phyloP scores from a whole-genome alignment of 768 basidiomycete species.

The Lactarius hengduanensis region DNA sequence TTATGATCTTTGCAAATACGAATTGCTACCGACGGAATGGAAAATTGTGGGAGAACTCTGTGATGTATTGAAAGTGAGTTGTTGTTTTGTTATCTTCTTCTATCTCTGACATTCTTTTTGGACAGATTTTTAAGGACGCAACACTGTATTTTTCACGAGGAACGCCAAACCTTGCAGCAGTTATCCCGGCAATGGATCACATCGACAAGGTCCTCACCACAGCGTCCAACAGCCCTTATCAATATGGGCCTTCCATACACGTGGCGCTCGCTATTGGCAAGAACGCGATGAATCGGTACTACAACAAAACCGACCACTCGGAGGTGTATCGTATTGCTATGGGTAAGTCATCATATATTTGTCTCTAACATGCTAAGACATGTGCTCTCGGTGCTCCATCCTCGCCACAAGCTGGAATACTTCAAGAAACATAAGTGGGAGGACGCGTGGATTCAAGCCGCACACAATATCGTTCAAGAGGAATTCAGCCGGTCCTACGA shows the following conservation, averaged over 20 bases:
- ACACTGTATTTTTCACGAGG: conserved; percentile 32
- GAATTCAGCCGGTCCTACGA: too few species aligned
- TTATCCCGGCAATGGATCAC: conserved; percentile 43
- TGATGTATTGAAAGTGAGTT: too few species aligned
- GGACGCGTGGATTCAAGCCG: too few species aligned
- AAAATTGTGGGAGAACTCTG: too few species aligned
- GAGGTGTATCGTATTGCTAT: conserved; percentile 9
- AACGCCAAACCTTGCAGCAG: conserved; percentile 33
- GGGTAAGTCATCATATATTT: not conserved
- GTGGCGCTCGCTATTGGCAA: not conserved
- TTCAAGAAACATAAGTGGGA: too few species aligned
- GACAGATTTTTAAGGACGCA: too few species aligned
- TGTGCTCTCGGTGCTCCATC: not conserved
- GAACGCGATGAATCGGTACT: not conserved
- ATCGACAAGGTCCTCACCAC: conserved; percentile 31
- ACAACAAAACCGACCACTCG: not conserved
- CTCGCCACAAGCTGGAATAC: not conserved
- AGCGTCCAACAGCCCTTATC: not conserved
- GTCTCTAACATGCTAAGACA: not conserved
- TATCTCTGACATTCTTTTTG: too few species aligned
- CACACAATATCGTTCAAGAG: too few species aligned
- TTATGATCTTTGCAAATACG: too few species aligned
- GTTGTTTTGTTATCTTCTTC: too few species aligned
- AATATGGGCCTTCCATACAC: not conserved
- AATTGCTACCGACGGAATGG: too few species aligned